Percentiles rank a stretch among this genome's conserved stretches.
Conservation (phyloP, 208 protist species). For the Acanthamoeba sp. region DNA sequence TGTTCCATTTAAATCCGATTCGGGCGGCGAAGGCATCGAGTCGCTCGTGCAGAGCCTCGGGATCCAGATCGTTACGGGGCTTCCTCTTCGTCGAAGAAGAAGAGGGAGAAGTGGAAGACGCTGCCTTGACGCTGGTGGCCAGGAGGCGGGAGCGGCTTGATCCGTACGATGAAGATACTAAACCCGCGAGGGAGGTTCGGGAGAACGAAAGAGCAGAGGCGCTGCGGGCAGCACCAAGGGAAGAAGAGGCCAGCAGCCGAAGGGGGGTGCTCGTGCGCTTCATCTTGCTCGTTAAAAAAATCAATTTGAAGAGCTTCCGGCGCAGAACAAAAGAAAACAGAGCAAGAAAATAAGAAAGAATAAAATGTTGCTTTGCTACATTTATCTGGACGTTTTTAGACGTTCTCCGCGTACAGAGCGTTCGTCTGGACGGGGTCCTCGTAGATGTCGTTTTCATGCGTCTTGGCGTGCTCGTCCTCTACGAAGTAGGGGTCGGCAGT, state of each 20-base stretch:
- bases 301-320: not conserved
- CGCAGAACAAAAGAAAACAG: not conserved
- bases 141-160: not conserved
- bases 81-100: not conserved
- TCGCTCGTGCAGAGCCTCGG: constrained; percentile 21
- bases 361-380: not conserved
- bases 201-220: not conserved
- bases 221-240: not conserved
- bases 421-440: no score
- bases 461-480: not conserved
- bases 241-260: not conserved
- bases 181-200: not conserved
- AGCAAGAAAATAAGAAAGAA: not conserved
- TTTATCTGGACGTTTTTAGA: no score
- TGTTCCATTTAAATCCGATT: constrained; percentile 29
- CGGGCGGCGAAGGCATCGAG: constrained; percentile 19
- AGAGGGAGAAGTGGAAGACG: not conserved
- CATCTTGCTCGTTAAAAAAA: not conserved
- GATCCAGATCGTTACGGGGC: constrained; percentile 12
- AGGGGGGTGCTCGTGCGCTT: constrained; percentile 15
- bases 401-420: no score
- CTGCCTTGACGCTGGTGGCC: not conserved
- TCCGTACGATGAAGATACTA: not conserved
- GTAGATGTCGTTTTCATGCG: not conserved
- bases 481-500: not conserved